Conservation (phyloP, 2,329 filamentous ascomycete species). For the Aspergillus pseudoterreus region DNA sequence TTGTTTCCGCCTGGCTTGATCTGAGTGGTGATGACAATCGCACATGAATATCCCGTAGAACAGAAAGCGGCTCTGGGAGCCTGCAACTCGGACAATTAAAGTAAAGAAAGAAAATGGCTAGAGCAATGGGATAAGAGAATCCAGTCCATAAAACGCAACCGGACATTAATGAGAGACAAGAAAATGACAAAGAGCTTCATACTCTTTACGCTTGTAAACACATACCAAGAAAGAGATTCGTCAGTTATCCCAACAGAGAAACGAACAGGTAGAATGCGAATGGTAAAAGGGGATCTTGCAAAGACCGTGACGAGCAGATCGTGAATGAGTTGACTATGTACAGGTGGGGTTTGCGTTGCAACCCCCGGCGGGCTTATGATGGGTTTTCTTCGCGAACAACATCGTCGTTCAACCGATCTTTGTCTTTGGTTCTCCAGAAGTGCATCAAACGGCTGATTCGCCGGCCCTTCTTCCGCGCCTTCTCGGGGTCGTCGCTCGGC, state of each 20-base stretch:
- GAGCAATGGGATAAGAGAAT: conserved; percentile 24
- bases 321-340: conserved; percentile 15
- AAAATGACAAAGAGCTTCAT: conserved; percentile 27
- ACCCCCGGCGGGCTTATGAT: conserved; percentile 17
- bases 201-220: conserved; percentile 28
- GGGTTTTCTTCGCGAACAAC: conserved; percentile 19
- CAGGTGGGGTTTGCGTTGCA: conserved; percentile 9
- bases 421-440: conserved; percentile 49
- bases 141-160: conserved; percentile 24
- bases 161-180: conserved; percentile 33
- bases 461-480: conserved; percentile 41
- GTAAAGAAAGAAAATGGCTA: conserved; percentile 14
- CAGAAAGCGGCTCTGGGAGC: conserved; percentile 8
- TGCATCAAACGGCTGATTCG: conserved; percentile 47
- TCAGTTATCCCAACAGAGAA: conserved; percentile 23
- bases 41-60: conserved; percentile 8
- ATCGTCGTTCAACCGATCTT: conserved; percentile 28
- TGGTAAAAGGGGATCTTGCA: conserved; percentile 13
- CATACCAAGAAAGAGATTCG: conserved; percentile 32
- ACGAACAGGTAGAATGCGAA: conserved; percentile 7
- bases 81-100: conserved; percentile 10
- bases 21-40: conserved; percentile 5
- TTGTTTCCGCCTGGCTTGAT: conserved; percentile 1
- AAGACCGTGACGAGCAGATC: conserved; percentile 20
- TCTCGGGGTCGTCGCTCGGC: conserved; percentile 36